phyloP scores from a whole-genome alignment of 331 rosid genomes.

The Spiraea crenata region DNA sequence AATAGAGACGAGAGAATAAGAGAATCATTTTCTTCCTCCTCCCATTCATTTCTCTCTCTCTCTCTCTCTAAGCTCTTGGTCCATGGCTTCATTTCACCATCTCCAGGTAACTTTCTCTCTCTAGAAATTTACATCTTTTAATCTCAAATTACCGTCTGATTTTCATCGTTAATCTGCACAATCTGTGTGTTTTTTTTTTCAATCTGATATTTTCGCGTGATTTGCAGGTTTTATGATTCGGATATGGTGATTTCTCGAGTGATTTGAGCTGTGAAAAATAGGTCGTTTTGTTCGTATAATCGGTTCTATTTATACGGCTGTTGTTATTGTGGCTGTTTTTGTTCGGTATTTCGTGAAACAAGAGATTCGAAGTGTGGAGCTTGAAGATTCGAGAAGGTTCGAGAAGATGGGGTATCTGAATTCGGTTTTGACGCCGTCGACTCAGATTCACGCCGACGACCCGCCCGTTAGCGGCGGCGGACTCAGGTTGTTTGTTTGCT shows the following conservation, averaged over 20 bases:
- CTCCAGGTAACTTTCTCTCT: slow-evolving; percentile 34
- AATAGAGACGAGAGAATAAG: slow-evolving; percentile 28
- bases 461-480: slow-evolving; percentile 91
- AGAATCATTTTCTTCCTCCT: background rate
- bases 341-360: slow-evolving; percentile 33
- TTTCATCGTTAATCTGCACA: background rate
- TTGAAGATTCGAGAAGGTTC: slow-evolving; percentile 42
- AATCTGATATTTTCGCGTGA: slow-evolving; percentile 19
- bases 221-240: slow-evolving; percentile 42
- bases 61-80: slow-evolving; percentile 11
- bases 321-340: slow-evolving; percentile 26
- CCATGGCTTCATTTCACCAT: slow-evolving; percentile 29
- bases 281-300: slow-evolving; percentile 19
- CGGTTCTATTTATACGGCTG: slow-evolving; percentile 20
- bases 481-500: slow-evolving; percentile 48
- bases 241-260: slow-evolving; percentile 32
- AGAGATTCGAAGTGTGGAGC: slow-evolving; percentile 32
- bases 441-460: slow-evolving; percentile 67
- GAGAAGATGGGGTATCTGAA: slow-evolving; percentile 76
- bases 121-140: no score
- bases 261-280: slow-evolving; percentile 30
- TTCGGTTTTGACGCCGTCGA: slow-evolving; percentile 67
- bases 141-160: background rate
- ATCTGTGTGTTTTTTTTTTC: background rate
- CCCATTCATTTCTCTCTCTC: slow-evolving; percentile 10